Conservation (phyloP, 176 grass and related monocot species). For the Aegilops bicornis region DNA sequence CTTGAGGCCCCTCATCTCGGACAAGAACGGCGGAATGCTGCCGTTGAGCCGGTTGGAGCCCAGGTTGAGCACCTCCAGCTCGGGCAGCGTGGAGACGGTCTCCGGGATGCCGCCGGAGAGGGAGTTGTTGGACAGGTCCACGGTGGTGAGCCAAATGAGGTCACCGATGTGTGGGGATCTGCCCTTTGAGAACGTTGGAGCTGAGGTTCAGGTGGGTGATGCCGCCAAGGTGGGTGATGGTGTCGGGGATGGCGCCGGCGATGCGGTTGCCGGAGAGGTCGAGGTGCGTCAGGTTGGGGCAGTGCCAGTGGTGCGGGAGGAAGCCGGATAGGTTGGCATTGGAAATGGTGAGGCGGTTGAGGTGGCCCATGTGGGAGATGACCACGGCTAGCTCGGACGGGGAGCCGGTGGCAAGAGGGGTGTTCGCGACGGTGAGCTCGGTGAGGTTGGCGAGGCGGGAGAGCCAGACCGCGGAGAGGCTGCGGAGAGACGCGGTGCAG, state of each 20-base stretch:
- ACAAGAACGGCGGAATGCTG: slow-evolving; percentile 67
- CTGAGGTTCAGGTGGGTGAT: slow-evolving; percentile 74
- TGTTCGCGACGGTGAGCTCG: slow-evolving; percentile 59
- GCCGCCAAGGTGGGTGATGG: slow-evolving; percentile 63
- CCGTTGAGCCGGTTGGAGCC: slow-evolving; percentile 90
- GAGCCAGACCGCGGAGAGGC: slow-evolving; percentile 68
- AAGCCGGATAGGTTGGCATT: slow-evolving; percentile 70
- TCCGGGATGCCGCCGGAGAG: slow-evolving; percentile 69
- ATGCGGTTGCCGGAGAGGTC: slow-evolving; percentile 88
- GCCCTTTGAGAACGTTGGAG: slow-evolving; percentile 70
- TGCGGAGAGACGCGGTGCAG: slow-evolving; percentile 60
- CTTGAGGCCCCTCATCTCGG: slow-evolving; percentile 52
- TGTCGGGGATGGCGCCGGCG: slow-evolving; percentile 57
- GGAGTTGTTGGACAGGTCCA: slow-evolving; percentile 70
- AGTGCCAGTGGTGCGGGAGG: slow-evolving; percentile 90
- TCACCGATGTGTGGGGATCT: slow-evolving; percentile 74
- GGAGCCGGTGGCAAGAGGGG: slow-evolving; percentile 45
- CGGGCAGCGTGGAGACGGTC: slow-evolving; percentile 67
- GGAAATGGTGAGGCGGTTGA: slow-evolving; percentile 59
- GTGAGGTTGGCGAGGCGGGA: slow-evolving; percentile 77
- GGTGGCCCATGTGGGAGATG: slow-evolving; percentile 69
- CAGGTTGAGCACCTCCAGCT: slow-evolving; percentile 73
- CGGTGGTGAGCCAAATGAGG: slow-evolving; percentile 57
- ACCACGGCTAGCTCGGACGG: slow-evolving; percentile 51
- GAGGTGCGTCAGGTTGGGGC: slow-evolving; percentile 69